A percentile compares a stretch with the other conserved stretches of the same genome.
phyloP scores from a whole-genome alignment of 1,139 yeast genomes.

The Taiozyma onychis region DNA sequence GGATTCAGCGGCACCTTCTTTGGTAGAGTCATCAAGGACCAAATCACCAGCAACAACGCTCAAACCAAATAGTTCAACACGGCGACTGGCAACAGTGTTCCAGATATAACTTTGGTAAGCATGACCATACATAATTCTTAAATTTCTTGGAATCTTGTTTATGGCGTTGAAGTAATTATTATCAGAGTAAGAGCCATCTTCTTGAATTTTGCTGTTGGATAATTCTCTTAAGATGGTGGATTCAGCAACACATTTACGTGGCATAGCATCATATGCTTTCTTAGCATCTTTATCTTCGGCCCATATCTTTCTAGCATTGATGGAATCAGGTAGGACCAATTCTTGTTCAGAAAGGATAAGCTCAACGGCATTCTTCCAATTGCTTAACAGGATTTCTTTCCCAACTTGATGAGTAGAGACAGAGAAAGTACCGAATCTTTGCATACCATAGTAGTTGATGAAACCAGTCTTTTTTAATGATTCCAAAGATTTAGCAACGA shows the following conservation, averaged over 20 bases:
- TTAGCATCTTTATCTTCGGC: slow-evolving; percentile 63
- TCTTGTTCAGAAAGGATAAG: slow-evolving; percentile 81
- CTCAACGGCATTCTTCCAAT: slow-evolving; percentile 79
- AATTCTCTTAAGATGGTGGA: slow-evolving; percentile 60
- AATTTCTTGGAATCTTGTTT: slow-evolving; percentile 85
- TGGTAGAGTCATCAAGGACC: slow-evolving; percentile 42
- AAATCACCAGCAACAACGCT: slow-evolving; percentile 78
- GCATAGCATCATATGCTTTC: slow-evolving; percentile 68
- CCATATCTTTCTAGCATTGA: slow-evolving; percentile 82
- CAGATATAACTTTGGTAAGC: slow-evolving; percentile 96
- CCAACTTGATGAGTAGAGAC: slow-evolving; percentile 89
- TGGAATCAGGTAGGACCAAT: slow-evolving; percentile 73
- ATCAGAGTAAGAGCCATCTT: slow-evolving; percentile 42
- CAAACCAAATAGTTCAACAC: slow-evolving; percentile 68
- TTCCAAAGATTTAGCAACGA: slow-evolving; percentile 47
- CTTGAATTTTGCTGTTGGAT: slow-evolving; percentile 35
- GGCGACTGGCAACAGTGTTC: slow-evolving; percentile 79
- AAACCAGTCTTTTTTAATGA: slow-evolving; percentile 68
- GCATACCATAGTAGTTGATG: slow-evolving; percentile 94
- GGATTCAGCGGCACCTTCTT: slow-evolving; percentile 42
- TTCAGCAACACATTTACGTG: slow-evolving; percentile 85
- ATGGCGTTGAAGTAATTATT: slow-evolving; percentile 68
- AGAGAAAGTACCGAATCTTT: slow-evolving; percentile 93
- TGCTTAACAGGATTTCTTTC: slow-evolving; percentile 56
- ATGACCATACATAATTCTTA: slow-evolving; percentile 93